Evolutionary conservation across 306 rosid species (phyloP).

Genomic region (Cucurbita moschata): DNA sequence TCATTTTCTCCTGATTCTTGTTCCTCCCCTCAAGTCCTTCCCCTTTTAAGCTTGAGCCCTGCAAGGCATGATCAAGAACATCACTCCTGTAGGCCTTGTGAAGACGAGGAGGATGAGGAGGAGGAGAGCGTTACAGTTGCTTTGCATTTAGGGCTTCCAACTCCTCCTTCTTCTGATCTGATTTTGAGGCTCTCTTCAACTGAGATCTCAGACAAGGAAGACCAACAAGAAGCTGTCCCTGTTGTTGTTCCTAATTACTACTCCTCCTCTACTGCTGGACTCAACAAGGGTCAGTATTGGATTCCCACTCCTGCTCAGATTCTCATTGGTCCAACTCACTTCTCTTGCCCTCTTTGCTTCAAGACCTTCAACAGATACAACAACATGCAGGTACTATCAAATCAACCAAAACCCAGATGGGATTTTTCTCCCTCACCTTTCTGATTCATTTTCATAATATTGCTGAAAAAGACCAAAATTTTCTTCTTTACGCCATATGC

Average conservation of each 20-base stretch:
- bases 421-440: background rate
- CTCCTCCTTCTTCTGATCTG: slow-evolving; percentile 31
- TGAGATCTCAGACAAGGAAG: slow-evolving; percentile 36
- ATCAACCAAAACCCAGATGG: no score
- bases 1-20: background rate
- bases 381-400: slow-evolving; percentile 62
- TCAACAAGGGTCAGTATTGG: slow-evolving; percentile 40
- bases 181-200: slow-evolving; percentile 31
- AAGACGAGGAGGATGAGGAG: background rate
- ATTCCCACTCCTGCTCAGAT: slow-evolving; percentile 93
- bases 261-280: background rate
- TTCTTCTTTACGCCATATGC: slow-evolving; percentile 15
- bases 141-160: slow-evolving; percentile 82
- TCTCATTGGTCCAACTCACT: slow-evolving; percentile 85
- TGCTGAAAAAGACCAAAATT: slow-evolving; percentile 15
- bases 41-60: background rate
- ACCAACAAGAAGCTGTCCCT: background rate
- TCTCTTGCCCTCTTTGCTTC: slow-evolving; percentile 90
- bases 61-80: background rate
- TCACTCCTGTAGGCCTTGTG: background rate
- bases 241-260: background rate
- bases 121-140: slow-evolving; percentile 36
- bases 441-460: background rate
- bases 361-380: slow-evolving; percentile 94
- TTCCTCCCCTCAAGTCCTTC: background rate